phyloP scores from a whole-genome alignment of 139 green algal species.

The Chara braunii region DNA sequence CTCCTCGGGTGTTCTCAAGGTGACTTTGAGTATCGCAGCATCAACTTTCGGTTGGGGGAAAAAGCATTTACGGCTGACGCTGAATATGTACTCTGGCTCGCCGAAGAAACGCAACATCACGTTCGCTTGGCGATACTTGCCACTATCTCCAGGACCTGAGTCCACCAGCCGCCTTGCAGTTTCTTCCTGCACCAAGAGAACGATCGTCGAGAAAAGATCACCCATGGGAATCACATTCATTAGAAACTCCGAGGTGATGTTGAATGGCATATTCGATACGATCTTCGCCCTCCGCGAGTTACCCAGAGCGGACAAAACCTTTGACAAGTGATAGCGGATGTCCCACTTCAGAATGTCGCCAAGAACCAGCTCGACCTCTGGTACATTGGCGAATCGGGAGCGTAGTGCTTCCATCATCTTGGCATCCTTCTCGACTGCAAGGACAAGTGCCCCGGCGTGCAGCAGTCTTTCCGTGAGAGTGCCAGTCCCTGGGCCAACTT shows the following conservation, averaged over 20 bases:
- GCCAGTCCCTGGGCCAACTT: slow-evolving; percentile 80
- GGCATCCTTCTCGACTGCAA: slow-evolving; percentile 87
- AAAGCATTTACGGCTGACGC: slow-evolving; percentile 18
- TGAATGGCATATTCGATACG: slow-evolving; percentile 92
- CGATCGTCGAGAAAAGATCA: slow-evolving; percentile 55
- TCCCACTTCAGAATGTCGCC: slow-evolving; percentile 61
- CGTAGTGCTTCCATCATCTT: slow-evolving; percentile 46
- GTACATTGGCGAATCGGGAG: slow-evolving; percentile 16
- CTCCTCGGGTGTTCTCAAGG: too few relatives aligned
- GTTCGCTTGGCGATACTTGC: neutral
- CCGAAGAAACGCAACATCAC: slow-evolving; percentile 14
- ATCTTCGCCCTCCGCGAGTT: slow-evolving; percentile 49
- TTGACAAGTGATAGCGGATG: slow-evolving; percentile 15
- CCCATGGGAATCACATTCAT: slow-evolving; percentile 65
- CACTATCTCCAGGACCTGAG: neutral
- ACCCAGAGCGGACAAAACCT: neutral
- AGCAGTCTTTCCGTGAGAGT: slow-evolving; percentile 80
- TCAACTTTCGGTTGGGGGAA: slow-evolving; percentile 34
- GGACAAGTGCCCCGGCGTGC: slow-evolving; percentile 55
- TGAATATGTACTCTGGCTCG: slow-evolving; percentile 54
- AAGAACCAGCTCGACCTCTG: slow-evolving; percentile 49
- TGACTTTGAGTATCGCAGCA: too few relatives aligned
- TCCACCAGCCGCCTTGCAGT: slow-evolving; percentile 57
- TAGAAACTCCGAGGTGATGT: slow-evolving; percentile 92
- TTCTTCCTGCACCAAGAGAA: slow-evolving; percentile 74